A percentile compares a stretch with the other conserved stretches of the same genome.
These are phyloP conservation scores for Daldinia decipiens DNA, from an alignment of 495 filamentous ascomycete genomes.

Conservation along the genomic window DNA sequence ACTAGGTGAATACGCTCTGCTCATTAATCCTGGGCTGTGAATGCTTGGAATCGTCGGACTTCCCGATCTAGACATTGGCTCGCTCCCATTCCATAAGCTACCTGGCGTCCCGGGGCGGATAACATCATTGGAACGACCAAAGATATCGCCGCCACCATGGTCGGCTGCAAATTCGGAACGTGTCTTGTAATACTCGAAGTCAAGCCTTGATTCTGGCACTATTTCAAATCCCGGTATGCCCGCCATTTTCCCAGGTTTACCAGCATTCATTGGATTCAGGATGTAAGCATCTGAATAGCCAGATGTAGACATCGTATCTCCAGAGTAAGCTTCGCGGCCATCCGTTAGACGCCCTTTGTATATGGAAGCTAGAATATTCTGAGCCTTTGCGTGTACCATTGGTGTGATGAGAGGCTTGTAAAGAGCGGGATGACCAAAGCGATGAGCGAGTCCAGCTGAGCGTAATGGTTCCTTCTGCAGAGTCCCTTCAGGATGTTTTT, in stretches of 20 bases:
- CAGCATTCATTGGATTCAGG: conserved; percentile 82
- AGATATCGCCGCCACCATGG: conserved; percentile 80
- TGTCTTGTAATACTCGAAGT: conserved; percentile 92
- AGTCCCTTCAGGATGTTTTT: conserved; percentile 59
- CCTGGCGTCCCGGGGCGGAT: conserved; percentile 74
- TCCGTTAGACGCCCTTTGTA: conserved; percentile 81
- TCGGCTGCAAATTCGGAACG: conserved; percentile 88
- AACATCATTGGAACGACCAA: conserved; percentile 72
- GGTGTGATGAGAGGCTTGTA: conserved; percentile 90
- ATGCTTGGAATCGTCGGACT: conserved; percentile 51
- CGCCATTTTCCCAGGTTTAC: conserved; percentile 74
- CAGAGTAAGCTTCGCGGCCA: conserved; percentile 61
- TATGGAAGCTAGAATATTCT: conserved; percentile 80
- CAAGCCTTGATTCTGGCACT: conserved; percentile 87
- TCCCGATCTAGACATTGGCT: conserved; percentile 52
- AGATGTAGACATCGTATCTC: conserved; percentile 68
- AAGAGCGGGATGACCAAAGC: conserved; percentile 92
- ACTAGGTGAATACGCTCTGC: conserved; percentile 35
- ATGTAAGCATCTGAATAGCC: conserved; percentile 75
- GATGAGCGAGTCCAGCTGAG: conserved; percentile 77
- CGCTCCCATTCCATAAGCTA: conserved; percentile 56
- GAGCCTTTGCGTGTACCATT: conserved; percentile 93
- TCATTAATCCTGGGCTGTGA: conserved; percentile 35
- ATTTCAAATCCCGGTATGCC: conserved; percentile 78
- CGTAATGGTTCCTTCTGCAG: conserved; percentile 56